These are phyloP conservation scores for Globisporangium heterothallicum DNA, from an alignment of 352 stramenopile genomes.

Conservation along the genomic window DNA sequence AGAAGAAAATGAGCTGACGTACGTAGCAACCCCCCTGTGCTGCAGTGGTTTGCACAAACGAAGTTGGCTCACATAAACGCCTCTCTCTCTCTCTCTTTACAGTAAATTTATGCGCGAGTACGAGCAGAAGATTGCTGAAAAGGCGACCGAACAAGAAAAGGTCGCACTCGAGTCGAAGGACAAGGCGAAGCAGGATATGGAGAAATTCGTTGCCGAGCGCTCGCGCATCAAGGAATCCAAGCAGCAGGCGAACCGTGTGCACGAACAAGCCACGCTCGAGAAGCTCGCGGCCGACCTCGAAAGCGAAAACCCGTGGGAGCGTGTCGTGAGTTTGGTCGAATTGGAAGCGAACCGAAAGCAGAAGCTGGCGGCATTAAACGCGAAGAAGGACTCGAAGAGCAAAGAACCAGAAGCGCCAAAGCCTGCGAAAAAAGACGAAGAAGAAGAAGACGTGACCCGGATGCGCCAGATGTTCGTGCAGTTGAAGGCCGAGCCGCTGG, in stretches of 20 bases:
- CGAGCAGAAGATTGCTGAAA: slow-evolving; percentile 58
- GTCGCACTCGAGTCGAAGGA: slow-evolving; percentile 65
- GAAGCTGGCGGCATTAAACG: slow-evolving; percentile 57
- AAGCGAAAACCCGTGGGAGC: slow-evolving; percentile 93
- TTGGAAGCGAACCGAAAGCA: slow-evolving; percentile 76
- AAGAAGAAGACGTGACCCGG: slow-evolving; percentile 83
- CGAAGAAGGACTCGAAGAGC: slow-evolving; percentile 41
- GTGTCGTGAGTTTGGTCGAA: slow-evolving; percentile 92
- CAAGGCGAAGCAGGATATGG: slow-evolving; percentile 62
- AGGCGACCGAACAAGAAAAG: slow-evolving; percentile 68
- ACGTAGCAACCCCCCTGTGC: slow-evolving; percentile 21
- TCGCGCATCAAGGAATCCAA: slow-evolving; percentile 86
- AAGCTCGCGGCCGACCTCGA: slow-evolving; percentile 92
- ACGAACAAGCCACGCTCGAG: slow-evolving; percentile 93
- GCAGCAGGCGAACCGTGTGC: slow-evolving; percentile 89
- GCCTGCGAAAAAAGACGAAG: slow-evolving; percentile 46
- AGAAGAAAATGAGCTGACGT: slow-evolving; percentile 76
- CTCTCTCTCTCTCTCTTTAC: slow-evolving; percentile 3
- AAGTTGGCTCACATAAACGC: background rate
- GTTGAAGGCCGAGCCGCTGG: slow-evolving; percentile 90
- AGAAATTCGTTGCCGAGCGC: slow-evolving; percentile 81
- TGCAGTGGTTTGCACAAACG: background rate
- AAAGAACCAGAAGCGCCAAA: slow-evolving; percentile 37
- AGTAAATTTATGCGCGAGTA: slow-evolving; percentile 76
- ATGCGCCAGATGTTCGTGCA: slow-evolving; percentile 94